Percentiles rank a stretch among this genome's conserved stretches.
phyloP scores from a whole-genome alignment of 2,329 filamentous ascomycete species.

The Ceratocystis cubensis region DNA sequence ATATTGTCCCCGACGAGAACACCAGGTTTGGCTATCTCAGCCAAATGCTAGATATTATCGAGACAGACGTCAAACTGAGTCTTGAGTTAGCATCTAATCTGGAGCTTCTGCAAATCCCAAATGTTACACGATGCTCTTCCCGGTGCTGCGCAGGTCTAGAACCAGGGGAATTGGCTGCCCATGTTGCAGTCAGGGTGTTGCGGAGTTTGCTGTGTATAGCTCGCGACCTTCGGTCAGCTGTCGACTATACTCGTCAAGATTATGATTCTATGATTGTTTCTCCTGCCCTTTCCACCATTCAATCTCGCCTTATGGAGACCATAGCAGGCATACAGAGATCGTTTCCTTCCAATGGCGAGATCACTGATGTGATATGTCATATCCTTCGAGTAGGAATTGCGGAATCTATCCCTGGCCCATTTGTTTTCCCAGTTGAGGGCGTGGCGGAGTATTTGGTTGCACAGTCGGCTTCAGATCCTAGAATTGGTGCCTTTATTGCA shows the following conservation, averaged over 20 bases:
- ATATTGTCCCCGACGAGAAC: constrained; percentile 49
- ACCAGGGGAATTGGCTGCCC: constrained; percentile 35
- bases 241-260: constrained; percentile 40
- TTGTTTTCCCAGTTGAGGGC: constrained; percentile 56
- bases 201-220: constrained; percentile 59
- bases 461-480: constrained; percentile 46
- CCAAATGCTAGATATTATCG: constrained; percentile 21
- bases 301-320: constrained; percentile 36
- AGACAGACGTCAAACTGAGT: constrained; percentile 24
- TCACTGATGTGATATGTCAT: constrained; percentile 58
- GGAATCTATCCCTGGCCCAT: constrained; percentile 60
- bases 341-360: constrained; percentile 50
- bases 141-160: constrained; percentile 21
- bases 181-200: constrained; percentile 44
- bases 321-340: constrained; percentile 37
- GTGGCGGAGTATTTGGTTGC: constrained; percentile 55
- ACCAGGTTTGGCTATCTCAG: constrained; percentile 36
- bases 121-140: constrained; percentile 16
- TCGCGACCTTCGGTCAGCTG: constrained; percentile 55
- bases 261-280: constrained; percentile 15
- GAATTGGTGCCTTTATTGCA: constrained; percentile 56
- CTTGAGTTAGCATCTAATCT: constrained; percentile 9
- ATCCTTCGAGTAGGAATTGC: constrained; percentile 64
- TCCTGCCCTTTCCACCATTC: constrained; percentile 28
- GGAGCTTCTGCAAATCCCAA: constrained; percentile 10